phyloP scores from a whole-genome alignment of 2,329 filamentous ascomycete species.

The Aureobasidium sp. region DNA sequence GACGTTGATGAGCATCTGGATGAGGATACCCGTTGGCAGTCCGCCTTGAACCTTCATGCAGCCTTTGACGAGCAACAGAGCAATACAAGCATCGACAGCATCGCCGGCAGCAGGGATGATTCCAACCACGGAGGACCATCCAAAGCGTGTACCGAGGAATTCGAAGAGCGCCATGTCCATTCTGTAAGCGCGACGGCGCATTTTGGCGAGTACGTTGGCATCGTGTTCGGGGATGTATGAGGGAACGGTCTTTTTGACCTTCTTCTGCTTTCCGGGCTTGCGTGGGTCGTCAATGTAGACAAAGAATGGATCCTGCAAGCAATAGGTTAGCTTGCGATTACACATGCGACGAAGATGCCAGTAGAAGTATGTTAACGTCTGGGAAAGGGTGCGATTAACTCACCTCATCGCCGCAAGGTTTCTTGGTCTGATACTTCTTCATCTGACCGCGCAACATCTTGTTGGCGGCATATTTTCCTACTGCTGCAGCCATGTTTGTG shows the following conservation, averaged over 20 bases:
- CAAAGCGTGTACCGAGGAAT: conserved; percentile 72
- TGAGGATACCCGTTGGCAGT: conserved; percentile 52
- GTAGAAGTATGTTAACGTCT: not conserved
- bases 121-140: conserved; percentile 81
- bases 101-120: conserved; percentile 77
- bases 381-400: conserved; percentile 16
- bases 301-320: conserved; percentile 74
- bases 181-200: conserved; percentile 76
- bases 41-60: conserved; percentile 67
- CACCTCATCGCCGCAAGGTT: conserved; percentile 33
- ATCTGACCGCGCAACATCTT: conserved; percentile 40
- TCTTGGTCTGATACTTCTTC: conserved; percentile 39
- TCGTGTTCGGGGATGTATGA: conserved; percentile 78
- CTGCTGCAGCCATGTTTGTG: conserved; percentile 33
- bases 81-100: conserved; percentile 62
- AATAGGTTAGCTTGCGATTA: conserved; percentile 11
- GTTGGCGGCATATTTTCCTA: conserved; percentile 42
- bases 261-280: conserved; percentile 66
- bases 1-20: conserved; percentile 76
- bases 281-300: conserved; percentile 70
- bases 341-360: not conserved
- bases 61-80: conserved; percentile 63
- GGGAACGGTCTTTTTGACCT: conserved; percentile 75
- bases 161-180: conserved; percentile 81
- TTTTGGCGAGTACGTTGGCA: conserved; percentile 70